Percentiles rank a stretch among this genome's conserved stretches.
Evolutionary conservation across 805 yeast genomes (phyloP).

Genomic region (Candida cerambycidarum): DNA sequence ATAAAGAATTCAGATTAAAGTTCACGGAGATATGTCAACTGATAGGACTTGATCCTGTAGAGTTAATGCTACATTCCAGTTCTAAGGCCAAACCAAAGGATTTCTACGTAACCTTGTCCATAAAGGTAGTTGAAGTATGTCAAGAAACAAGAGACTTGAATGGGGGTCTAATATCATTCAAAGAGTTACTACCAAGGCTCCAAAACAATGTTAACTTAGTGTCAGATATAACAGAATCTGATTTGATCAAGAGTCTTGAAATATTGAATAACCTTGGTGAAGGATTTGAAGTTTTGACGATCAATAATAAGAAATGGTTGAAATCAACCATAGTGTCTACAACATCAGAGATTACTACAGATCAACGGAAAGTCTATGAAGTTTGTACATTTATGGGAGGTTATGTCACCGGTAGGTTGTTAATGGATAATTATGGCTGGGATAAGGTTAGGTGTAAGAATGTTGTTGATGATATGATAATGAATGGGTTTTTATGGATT

Average conservation of each 20-base stretch:
- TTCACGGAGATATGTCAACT: slow-evolving; percentile 74
- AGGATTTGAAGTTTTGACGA: slow-evolving; percentile 63
- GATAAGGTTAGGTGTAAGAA: slow-evolving; percentile 55
- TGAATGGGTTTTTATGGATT: slow-evolving; percentile 83
- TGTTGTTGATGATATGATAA: slow-evolving; percentile 75
- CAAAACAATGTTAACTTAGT: slow-evolving; percentile 27
- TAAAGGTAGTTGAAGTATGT: slow-evolving; percentile 74
- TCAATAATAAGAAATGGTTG: slow-evolving; percentile 57
- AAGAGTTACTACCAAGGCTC: slow-evolving; percentile 34
- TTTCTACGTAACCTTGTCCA: slow-evolving; percentile 65
- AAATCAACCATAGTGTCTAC: slow-evolving; percentile 33
- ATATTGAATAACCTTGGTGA: slow-evolving; percentile 60
- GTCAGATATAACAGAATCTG: slow-evolving; percentile 42
- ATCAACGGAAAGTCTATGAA: slow-evolving; percentile 70
- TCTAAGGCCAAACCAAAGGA: slow-evolving; percentile 41
- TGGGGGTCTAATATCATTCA: slow-evolving; percentile 76
- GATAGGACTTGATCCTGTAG: slow-evolving; percentile 83
- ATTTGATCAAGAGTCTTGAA: slow-evolving; percentile 55
- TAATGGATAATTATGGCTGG: slow-evolving; percentile 81
- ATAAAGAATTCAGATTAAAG: slow-evolving; percentile 64
- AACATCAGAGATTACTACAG: slow-evolving; percentile 38
- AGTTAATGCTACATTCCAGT: slow-evolving; percentile 28
- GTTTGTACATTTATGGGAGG: slow-evolving; percentile 76
- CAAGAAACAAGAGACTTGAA: slow-evolving; percentile 66
- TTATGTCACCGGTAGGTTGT: slow-evolving; percentile 59